Base-by-base conservation (phyloP, 202 grass and related monocot species). In the Digitaria exilis region DNA sequence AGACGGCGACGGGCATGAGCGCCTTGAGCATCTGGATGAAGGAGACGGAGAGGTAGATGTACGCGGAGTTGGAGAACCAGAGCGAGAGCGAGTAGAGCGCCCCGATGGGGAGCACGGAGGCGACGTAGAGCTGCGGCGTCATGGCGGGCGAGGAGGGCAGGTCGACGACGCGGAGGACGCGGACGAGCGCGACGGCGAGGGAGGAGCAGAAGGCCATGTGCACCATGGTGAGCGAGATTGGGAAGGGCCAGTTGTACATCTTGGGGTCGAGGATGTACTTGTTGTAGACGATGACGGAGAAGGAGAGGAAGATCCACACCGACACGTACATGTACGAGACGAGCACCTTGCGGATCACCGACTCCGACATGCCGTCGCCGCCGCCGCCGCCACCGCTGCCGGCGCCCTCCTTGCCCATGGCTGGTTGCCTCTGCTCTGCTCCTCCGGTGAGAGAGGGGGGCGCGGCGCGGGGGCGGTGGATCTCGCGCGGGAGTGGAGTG, bases 11-110 rank as follows among this genome's bases (percentile, higher is more conserved):
- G 24, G 94, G 92, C 92, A 97, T 94, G 84, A 97, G 90, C 48
- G 96, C 96, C 86, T 98, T 98, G 87, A 98, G 96, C 96, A 98
- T 98, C 85, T 98, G 96, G 87, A 98, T 97, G 88, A 97, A 97
- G 67, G 94, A 97, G 81, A 97, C 90, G 29, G 94, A 97, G 46
- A 97, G 92, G 88, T 97, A 97, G 87, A 97, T 97, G 94, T 97
- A 97, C 0, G 51, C 51, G 7, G 51, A 55, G 51, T 55, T 55
- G 51, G 51, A 55, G 51, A 55, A 55, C 51, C 51, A 97, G 76
- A 97, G 94, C n/a, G 94, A 94, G 56, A 94, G 73, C 0, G 94
- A 87, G 80, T 94, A 97, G 81, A 97, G 92, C 64, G 90, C 89
- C 66, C 92, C 94, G 76, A 97, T 97, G 54, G 94, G 94, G 30